Evolutionary conservation across 2,329 filamentous ascomycete species (phyloP), one percentile per base, ranked within the genome.

Genomic region (Pseudogymnoascus sp.): DNA sequence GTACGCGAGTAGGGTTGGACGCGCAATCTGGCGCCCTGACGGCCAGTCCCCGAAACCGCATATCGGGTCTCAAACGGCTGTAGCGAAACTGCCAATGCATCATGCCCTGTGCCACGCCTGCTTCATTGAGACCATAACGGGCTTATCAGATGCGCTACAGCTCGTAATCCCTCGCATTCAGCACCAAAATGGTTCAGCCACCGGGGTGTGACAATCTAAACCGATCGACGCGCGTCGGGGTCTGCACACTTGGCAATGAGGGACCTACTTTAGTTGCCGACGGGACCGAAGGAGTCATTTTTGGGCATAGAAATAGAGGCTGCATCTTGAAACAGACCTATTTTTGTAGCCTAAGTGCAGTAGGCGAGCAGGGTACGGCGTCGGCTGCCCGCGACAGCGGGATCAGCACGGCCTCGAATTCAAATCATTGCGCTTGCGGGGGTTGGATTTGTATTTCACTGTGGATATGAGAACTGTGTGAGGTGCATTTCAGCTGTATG

Each of bases 231-330:
- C 29, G 48, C 29, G 48, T 55, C 15, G 48, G 48, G 29, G 27
- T 35, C 29, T 33, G n/a, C 15, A 33, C 29, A 10, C 48, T 55
- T 55, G 21, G n/a, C 15, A n/a, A 3, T 21, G 29, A 21, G n/a
- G 27, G 48, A 15, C 17, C 44, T 33, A 33, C 48, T 55, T 55
- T 55, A 55, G 48, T 55, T 55, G 48, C 48, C 48, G 48, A 55
- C 48, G 48, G 48, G 29, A 55, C 48, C 48, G 48, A 33, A 17
- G 29, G 5, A 33, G n/a, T 55, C 15, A 33, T 33, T 8, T 33
- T 55, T 55, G 48, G 44, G 44, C 44, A 51, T 51, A 13, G 15
- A 33, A 55, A 55, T 55, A 55, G 48, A 33, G n/a, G 21, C 48
- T 17, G n/a, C 48, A 8, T 55, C 48, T 33, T 33, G 29, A 33